Conservation (phyloP, 129 eudicot genomes). For the Smallanthus sonchifolius region DNA sequence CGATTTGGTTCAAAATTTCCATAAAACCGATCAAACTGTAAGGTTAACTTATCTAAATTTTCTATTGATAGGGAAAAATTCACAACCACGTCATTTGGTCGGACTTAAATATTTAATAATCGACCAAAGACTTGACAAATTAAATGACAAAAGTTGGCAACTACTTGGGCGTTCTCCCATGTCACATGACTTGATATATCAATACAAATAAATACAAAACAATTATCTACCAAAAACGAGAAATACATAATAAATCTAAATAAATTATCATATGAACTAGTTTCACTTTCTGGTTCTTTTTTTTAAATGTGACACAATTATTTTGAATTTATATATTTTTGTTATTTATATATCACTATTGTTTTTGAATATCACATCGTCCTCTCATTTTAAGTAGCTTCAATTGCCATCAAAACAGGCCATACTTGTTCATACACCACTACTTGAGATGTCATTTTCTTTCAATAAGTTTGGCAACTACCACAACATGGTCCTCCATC, state of each 20-base stretch:
- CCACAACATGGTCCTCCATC: conserved; percentile 28
- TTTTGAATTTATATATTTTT: background rate
- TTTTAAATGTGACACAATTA: background rate
- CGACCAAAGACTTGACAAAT: conserved; percentile 11
- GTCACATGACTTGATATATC: conserved; percentile 27
- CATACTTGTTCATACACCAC: conserved; percentile 33
- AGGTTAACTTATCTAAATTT: background rate
- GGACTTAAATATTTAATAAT: background rate
- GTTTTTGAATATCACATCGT: conserved; percentile 10
- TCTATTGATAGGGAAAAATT: background rate
- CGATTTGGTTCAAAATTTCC: too few relatives aligned
- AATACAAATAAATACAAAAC: conserved; percentile 11
- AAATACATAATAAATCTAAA: background rate
- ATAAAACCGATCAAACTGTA: too few relatives aligned
- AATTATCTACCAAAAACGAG: background rate
- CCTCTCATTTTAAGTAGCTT: conserved; percentile 8
- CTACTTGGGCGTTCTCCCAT: conserved; percentile 10
- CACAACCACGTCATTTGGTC: background rate
- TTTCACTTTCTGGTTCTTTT: background rate
- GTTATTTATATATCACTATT: background rate
- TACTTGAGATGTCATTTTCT: conserved; percentile 36
- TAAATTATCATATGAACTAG: background rate
- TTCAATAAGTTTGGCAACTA: conserved; percentile 31
- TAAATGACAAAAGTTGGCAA: conserved; percentile 18
- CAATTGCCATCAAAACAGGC: conserved; percentile 31